phyloP scores from a whole-genome alignment of 768 basidiomycete genomes.

The Collybia nuda region DNA sequence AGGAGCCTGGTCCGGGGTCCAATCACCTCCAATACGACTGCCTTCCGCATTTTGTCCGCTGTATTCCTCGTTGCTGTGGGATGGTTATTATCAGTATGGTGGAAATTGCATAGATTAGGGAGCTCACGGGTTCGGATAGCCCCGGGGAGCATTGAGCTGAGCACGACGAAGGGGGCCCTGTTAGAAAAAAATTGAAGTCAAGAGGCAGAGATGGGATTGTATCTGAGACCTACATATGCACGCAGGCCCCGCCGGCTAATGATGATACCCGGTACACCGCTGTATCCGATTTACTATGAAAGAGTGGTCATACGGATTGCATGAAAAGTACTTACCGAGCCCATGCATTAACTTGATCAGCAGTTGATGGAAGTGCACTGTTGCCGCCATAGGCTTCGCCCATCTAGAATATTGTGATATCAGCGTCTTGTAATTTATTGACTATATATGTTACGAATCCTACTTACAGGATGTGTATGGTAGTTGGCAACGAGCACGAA shows the following conservation, averaged over 20 bases:
- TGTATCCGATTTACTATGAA: background rate
- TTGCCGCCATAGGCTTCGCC: conserved; percentile 1
- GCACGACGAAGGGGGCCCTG: conserved; percentile 1
- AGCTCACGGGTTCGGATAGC: background rate
- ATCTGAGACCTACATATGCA: background rate
- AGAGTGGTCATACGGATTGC: background rate
- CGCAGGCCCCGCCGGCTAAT: too few species aligned
- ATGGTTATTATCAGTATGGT: too few species aligned
- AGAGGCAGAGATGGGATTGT: too few species aligned
- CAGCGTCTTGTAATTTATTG: background rate
- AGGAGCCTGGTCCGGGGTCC: background rate
- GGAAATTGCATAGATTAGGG: background rate
- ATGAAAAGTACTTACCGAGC: background rate
- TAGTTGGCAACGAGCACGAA: background rate
- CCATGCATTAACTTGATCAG: background rate
- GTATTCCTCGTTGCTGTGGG: too few species aligned
- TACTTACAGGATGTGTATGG: conserved; percentile 1
- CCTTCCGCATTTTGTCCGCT: background rate
- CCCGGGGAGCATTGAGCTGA: conserved; percentile 2
- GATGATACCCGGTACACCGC: too few species aligned
- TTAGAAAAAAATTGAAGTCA: background rate
- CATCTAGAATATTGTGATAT: background rate
- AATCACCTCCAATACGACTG: background rate
- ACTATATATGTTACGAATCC: background rate
- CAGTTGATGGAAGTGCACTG: background rate